Base-by-base conservation (phyloP, 371 early-diverging fungal species). In the Mucor sp. region DNA sequence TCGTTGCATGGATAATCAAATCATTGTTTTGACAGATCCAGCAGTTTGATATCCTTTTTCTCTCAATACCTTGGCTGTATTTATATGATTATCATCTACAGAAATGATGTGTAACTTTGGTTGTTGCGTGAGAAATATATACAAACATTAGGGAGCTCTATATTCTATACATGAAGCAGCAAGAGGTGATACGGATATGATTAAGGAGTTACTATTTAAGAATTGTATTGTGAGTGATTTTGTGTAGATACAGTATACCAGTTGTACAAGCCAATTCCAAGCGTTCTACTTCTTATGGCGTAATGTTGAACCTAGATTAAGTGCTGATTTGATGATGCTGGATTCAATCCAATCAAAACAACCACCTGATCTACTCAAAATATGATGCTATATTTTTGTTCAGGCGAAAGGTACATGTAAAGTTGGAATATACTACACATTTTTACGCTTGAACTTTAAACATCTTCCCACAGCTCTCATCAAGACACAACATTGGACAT, bases 271-370 rank as follows among this genome's bases (percentile, higher is more conserved):
- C 27, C 25, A 53, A 25, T 53, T 53, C 53, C 53, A 27, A 53
- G 27, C 53, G 15, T 53, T 53, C 53, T 53, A 23, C 53, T 53
- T 14, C 27, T 14, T 53, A 53, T 53, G 53, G 53, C 27, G 53
- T 53, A 53, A 53, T 53, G 53, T 53, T 53, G 53, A 53, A 53
- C 53, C 53, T 53, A 27, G 53, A 53, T 53, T 53, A 53, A 53
- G 27, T 53, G 53, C 53, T 53, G 53, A 53, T 53, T 53, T 53
- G 27, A 27, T 53, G 27, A 25, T 53, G 53, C 4, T 27, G 6
- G 14, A 53, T 27, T 27, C 53, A 53, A 27, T 15, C 53, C 53
- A 53, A 53, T 53, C 53, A 53, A 53, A 53, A 27, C 25, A 15
- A 53, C 12, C 53, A 53, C 53, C 53, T 53, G 53, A 53, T 27